Evolutionary conservation across 768 basidiomycete species (phyloP).

Genomic region (Leccinum disarticulatum): DNA sequence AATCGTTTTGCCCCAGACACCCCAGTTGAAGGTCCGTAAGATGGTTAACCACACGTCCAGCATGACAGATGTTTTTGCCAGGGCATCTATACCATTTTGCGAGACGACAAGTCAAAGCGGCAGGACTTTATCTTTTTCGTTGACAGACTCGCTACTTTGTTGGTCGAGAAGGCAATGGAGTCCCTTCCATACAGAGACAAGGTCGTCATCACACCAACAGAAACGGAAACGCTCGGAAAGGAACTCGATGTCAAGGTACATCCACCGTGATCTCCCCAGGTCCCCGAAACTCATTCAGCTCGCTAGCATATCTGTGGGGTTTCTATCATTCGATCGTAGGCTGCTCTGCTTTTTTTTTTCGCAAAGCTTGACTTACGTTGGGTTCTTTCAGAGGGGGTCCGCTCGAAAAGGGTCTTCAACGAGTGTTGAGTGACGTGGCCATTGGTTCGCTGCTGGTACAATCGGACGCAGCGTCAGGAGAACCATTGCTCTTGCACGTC

Average conservation of each 20-base stretch:
- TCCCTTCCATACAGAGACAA: slow-evolving; percentile 70
- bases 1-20: slow-evolving; percentile 71
- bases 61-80: slow-evolving; percentile 29
- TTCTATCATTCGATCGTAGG: slow-evolving; percentile 84
- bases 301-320: slow-evolving; percentile 80
- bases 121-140: slow-evolving; percentile 94
- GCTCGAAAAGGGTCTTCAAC: slow-evolving; percentile 85
- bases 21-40: slow-evolving; percentile 66
- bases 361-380: slow-evolving; percentile 2
- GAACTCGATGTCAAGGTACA: slow-evolving; percentile 59
- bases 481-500: slow-evolving; percentile 82
- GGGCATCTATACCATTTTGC: slow-evolving; percentile 89
- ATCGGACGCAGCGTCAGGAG: slow-evolving; percentile 79
- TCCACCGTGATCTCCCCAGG: not conserved
- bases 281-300: slow-evolving; percentile 1
- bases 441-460: slow-evolving; percentile 92
- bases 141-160: slow-evolving; percentile 79
- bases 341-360: slow-evolving; percentile 9
- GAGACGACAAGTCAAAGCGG: slow-evolving; percentile 64
- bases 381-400: slow-evolving; percentile 69
- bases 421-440: slow-evolving; percentile 83
- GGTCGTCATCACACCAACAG: slow-evolving; percentile 67
- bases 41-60: not conserved
- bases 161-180: slow-evolving; percentile 84
- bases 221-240: slow-evolving; percentile 55